Conservation (phyloP, 345 rosid genomes). For the Eucalyptus shirleyi region DNA sequence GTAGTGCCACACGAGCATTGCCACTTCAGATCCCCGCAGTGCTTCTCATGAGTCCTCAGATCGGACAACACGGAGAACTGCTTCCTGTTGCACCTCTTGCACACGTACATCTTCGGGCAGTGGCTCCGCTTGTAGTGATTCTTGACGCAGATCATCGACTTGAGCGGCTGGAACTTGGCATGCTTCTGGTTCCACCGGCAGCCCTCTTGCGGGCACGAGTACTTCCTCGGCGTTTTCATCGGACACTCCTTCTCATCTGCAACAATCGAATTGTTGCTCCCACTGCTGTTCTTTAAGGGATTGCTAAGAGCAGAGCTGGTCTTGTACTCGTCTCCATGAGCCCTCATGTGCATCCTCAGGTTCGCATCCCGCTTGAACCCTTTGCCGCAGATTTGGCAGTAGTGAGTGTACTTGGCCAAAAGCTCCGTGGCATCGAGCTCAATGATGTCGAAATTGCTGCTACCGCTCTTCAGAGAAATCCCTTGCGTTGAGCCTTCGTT, state of each 20-base stretch:
- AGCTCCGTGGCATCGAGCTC: conserved; percentile 54
- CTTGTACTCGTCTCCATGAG: conserved; percentile 86
- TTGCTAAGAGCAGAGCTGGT: conserved; percentile 54
- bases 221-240: conserved; percentile 24
- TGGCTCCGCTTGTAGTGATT: conserved; percentile 96
- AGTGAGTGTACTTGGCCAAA: conserved; percentile 79
- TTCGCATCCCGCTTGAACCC: conserved; percentile 93
- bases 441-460: conserved; percentile 22
- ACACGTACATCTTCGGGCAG: conserved; percentile 83
- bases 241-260: not conserved
- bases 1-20: conserved; percentile 84
- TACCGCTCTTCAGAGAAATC: not conserved
- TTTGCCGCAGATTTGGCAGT: conserved; percentile 73
- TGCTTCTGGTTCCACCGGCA: conserved; percentile 85
- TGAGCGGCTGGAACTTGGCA: conserved; percentile 76
- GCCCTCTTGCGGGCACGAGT: conserved; percentile 77
- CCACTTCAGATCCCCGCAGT: conserved; percentile 75
- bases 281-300: conserved; percentile 24
- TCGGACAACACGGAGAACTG: conserved; percentile 84
- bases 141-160: conserved; percentile 77
- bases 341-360: conserved; percentile 96
- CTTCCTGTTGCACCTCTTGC: conserved; percentile 70
- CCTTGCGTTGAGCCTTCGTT: not conserved
- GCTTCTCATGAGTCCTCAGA: conserved; percentile 89
- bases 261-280: not conserved